Evolutionary conservation across 768 basidiomycete genomes (phyloP).

Genomic region (Austroboletus eburneus): DNA sequence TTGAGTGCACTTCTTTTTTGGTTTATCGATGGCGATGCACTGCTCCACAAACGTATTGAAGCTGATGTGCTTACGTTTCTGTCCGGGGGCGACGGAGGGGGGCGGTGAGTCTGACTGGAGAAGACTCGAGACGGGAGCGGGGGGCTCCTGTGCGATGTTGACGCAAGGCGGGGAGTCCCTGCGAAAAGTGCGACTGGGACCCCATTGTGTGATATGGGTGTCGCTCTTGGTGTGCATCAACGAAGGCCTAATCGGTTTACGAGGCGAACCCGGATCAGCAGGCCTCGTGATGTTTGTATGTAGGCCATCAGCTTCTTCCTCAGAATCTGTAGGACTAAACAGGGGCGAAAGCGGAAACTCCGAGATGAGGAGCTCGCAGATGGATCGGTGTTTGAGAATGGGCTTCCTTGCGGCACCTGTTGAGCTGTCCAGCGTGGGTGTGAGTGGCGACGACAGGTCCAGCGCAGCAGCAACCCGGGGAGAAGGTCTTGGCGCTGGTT

Average conservation of each 20-base stretch:
- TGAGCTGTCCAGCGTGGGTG: constrained; percentile 21
- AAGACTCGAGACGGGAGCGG: constrained; percentile 2
- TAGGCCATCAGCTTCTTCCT: constrained; percentile 37
- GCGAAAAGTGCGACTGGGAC: constrained; percentile 42
- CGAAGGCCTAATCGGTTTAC: constrained; percentile 40
- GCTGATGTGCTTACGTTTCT: constrained; percentile 84
- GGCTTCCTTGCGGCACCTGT: constrained; percentile 57
- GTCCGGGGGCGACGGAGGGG: constrained; percentile 14
- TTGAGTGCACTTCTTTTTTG: constrained; percentile 33
- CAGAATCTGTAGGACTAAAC: constrained; percentile 57
- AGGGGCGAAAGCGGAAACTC: constrained; percentile 61
- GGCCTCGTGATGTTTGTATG: constrained; percentile 22
- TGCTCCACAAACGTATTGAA: constrained; percentile 99
- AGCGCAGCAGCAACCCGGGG: constrained; percentile 34
- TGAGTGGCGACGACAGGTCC: constrained; percentile 33
- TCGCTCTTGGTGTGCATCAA: constrained; percentile 86
- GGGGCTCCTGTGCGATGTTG: too few species aligned
- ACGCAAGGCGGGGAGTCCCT: constrained; percentile 73
- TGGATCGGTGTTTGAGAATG: constrained; percentile 93
- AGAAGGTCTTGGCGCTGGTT: constrained; percentile 52
- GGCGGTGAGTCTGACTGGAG: constrained; percentile 19
- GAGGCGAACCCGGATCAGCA: constrained; percentile 9
- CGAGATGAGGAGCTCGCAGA: constrained; percentile 81
- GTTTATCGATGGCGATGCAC: constrained; percentile 86
- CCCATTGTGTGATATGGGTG: constrained; percentile 67